Evolutionary conservation across 2,329 filamentous ascomycete species (phyloP).

Genomic region (Claviceps digitariae): DNA sequence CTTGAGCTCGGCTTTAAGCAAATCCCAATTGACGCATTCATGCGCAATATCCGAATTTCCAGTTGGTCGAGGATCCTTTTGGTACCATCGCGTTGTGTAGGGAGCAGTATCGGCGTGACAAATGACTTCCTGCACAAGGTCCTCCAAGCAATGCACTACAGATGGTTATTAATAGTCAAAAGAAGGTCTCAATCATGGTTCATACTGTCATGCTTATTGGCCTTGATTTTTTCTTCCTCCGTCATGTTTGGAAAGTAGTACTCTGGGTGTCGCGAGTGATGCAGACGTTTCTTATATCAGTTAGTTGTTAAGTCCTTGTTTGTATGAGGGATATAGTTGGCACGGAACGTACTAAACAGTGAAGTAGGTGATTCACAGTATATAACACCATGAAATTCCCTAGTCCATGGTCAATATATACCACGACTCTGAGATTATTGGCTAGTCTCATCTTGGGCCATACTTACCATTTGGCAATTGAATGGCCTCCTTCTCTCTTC

Average conservation of each 20-base stretch:
- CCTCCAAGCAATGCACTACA: slow-evolving; percentile 1
- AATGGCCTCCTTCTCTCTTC: neutral
- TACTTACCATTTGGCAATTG: neutral
- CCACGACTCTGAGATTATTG: too few relatives aligned
- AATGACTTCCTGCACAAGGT: neutral
- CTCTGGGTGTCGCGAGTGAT: neutral
- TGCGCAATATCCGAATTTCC: neutral
- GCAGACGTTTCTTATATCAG: neutral
- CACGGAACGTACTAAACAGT: neutral
- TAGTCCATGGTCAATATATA: neutral
- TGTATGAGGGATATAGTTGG: neutral
- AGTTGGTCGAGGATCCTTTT: neutral
- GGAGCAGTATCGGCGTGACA: neutral
- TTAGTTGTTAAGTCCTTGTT: neutral
- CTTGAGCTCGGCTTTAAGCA: neutral
- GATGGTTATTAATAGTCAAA: neutral
- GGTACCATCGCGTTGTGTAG: neutral
- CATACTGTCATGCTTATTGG: neutral
- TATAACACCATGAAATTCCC: slow-evolving; percentile 1
- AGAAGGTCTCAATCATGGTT: neutral
- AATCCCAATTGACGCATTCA: neutral
- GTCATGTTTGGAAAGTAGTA: slow-evolving; percentile 1
- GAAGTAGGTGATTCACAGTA: neutral
- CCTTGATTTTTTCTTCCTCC: neutral
- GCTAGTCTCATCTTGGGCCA: too few relatives aligned